Percentiles rank a stretch among this genome's conserved stretches.
Evolutionary conservation across 2,329 filamentous ascomycete genomes (phyloP).

Genomic region (Fusarium sp.): DNA sequence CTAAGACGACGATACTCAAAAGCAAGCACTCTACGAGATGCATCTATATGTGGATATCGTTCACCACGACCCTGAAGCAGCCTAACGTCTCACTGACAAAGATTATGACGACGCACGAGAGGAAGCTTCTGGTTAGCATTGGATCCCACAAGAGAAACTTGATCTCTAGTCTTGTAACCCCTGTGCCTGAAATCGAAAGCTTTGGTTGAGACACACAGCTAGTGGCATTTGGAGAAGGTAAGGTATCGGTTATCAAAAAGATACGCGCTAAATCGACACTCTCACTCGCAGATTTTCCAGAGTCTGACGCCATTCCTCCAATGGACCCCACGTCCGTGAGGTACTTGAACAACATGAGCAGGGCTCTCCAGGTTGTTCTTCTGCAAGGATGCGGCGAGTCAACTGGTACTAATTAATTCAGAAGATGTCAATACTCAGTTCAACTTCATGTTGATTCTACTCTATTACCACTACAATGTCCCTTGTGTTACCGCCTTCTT

Average conservation of each 20-base stretch:
- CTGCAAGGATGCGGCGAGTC: slow-evolving; percentile 3
- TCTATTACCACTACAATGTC: too few species aligned
- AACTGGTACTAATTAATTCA: background rate
- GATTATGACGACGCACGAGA: slow-evolving; percentile 17
- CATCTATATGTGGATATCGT: background rate
- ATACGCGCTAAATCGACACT: slow-evolving; percentile 26
- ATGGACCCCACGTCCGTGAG: slow-evolving; percentile 15
- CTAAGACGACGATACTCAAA: background rate
- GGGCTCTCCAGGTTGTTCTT: background rate
- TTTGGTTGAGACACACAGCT: background rate
- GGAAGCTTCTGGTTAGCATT: background rate
- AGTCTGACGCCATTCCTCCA: slow-evolving; percentile 31
- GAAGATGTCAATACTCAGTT: background rate
- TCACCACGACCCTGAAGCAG: background rate
- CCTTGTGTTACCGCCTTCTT: background rate
- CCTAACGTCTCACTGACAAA: slow-evolving; percentile 11
- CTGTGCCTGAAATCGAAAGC: slow-evolving; percentile 6
- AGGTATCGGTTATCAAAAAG: slow-evolving; percentile 13
- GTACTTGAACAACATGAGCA: slow-evolving; percentile 22
- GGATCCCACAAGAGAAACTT: slow-evolving; percentile 16
- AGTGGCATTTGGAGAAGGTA: slow-evolving; percentile 26
- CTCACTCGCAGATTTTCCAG: slow-evolving; percentile 3
- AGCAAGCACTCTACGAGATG: background rate
- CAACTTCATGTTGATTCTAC: background rate
- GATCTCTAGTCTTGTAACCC: slow-evolving; percentile 2